A percentile compares a stretch with the other conserved stretches of the same genome.
These are phyloP conservation scores for Xerocomus spinulosus DNA, from an alignment of 768 basidiomycete genomes.

Conservation along the genomic window DNA sequence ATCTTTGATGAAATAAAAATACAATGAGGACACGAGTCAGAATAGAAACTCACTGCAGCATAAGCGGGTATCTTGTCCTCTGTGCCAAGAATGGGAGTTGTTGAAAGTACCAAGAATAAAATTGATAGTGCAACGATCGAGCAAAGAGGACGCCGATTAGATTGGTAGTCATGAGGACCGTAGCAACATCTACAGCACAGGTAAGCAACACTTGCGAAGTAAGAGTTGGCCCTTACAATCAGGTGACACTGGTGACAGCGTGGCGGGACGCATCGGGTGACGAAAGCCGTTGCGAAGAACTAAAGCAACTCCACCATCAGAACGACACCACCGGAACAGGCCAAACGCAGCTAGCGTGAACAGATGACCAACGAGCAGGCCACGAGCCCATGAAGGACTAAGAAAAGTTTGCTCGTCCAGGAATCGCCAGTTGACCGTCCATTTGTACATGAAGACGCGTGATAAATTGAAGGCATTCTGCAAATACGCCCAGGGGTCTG, in stretches of 20 bases:
- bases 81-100: conserved; percentile 82
- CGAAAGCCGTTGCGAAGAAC: conserved; percentile 54
- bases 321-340: conserved; percentile 67
- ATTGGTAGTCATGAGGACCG: conserved; percentile 86
- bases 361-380: conserved; percentile 65
- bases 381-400: conserved; percentile 52
- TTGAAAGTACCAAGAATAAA: conserved; percentile 96
- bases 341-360: conserved; percentile 60
- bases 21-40: neutral
- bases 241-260: conserved; percentile 42
- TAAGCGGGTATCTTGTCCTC: conserved; percentile 61
- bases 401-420: conserved; percentile 74
- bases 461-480: conserved; percentile 79
- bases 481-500: conserved; percentile 61
- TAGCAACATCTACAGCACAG: conserved; percentile 59
- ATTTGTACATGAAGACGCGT: conserved; percentile 86
- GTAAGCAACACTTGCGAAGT: conserved; percentile 11
- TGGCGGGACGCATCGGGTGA: conserved; percentile 48
- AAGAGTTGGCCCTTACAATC: conserved; percentile 51
- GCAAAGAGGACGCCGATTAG: conserved; percentile 89
- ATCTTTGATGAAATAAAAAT: conserved; percentile 35
- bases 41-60: conserved; percentile 50
- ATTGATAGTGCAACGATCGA: conserved; percentile 95
- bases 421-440: conserved; percentile 99
- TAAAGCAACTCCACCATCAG: conserved; percentile 59